These are phyloP conservation scores for Aegilops sharonensis DNA, from an alignment of 176 grass and related monocot genomes.

Conservation along the genomic window DNA sequence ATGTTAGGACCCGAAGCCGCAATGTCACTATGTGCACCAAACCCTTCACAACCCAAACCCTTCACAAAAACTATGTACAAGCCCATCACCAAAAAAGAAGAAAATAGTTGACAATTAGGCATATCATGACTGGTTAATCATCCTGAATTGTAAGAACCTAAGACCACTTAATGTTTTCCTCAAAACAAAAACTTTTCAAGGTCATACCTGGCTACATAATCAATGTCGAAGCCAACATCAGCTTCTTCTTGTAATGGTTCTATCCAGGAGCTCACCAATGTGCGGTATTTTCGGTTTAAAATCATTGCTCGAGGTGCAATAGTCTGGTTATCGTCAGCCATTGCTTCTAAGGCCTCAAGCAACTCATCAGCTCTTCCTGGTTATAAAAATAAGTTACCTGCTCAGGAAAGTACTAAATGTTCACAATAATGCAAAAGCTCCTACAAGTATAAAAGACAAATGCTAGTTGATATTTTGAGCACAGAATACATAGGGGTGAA, in stretches of 20 bases:
- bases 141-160: conserved; percentile 16
- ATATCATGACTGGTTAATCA: conserved; percentile 5
- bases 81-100: background rate
- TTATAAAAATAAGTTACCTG: conserved; percentile 67
- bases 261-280: conserved; percentile 97
- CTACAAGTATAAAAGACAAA: conserved; percentile 24
- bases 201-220: conserved; percentile 88
- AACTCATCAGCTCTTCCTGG: conserved; percentile 92
- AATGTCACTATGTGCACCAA: conserved; percentile 2
- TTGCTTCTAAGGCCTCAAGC: conserved; percentile 93
- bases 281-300: conserved; percentile 92
- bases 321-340: conserved; percentile 70
- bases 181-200: background rate
- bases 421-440: conserved; percentile 44
- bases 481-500: conserved; percentile 20
- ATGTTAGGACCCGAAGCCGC: background rate
- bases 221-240: conserved; percentile 90
- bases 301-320: conserved; percentile 90
- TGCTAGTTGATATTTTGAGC: conserved; percentile 13
- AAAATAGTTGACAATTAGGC: background rate
- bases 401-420: conserved; percentile 55
- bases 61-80: background rate
- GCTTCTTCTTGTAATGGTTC: conserved; percentile 99
- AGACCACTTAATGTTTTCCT: background rate
- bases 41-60: background rate